A percentile compares a stretch with the other conserved stretches of the same genome.
Conservation (phyloP, 192 early-diverging fungal genomes). For the Linderina pennispora region DNA sequence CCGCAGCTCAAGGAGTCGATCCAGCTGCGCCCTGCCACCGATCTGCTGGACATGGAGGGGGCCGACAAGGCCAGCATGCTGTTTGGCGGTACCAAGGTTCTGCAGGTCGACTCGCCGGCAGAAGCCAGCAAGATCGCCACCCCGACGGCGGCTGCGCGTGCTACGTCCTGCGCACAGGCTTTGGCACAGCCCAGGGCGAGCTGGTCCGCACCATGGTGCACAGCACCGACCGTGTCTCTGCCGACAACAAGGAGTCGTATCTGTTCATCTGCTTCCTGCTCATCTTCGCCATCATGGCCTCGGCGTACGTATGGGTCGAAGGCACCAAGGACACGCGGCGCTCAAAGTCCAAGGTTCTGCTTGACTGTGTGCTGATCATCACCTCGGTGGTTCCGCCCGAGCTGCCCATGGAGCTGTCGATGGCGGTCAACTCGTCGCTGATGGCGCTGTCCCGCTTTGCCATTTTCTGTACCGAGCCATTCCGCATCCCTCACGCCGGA, state of each 20-base stretch:
- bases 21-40: slow-evolving; percentile 64
- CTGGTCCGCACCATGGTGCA: slow-evolving; percentile 99
- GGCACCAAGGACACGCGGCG: slow-evolving; percentile 73
- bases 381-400: slow-evolving; percentile 99
- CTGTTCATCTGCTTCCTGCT: slow-evolving; percentile 97
- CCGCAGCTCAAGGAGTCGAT: slow-evolving; percentile 95
- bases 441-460: slow-evolving; percentile 77
- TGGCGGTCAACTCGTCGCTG: slow-evolving; percentile 97
- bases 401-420: slow-evolving; percentile 98
- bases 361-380: slow-evolving; percentile 97
- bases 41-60: slow-evolving; percentile 74
- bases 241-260: slow-evolving; percentile 95
- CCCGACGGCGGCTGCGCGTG: slow-evolving; percentile 86
- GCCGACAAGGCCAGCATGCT: slow-evolving; percentile 82
- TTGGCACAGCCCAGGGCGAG: slow-evolving; percentile 96
- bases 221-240: slow-evolving; percentile 93
- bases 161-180: slow-evolving; percentile 91
- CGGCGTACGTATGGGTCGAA: slow-evolving; percentile 90
- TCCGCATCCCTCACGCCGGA: slow-evolving; percentile 99
- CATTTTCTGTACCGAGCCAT: slow-evolving; percentile 99
- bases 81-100: slow-evolving; percentile 96
- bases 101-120: slow-evolving; percentile 81
- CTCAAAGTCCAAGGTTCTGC: slow-evolving; percentile 82
- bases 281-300: slow-evolving; percentile 90
- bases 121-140: slow-evolving; percentile 19